phyloP scores from a whole-genome alignment of 2,329 filamentous ascomycete species.

The Monosporascus sp. region DNA sequence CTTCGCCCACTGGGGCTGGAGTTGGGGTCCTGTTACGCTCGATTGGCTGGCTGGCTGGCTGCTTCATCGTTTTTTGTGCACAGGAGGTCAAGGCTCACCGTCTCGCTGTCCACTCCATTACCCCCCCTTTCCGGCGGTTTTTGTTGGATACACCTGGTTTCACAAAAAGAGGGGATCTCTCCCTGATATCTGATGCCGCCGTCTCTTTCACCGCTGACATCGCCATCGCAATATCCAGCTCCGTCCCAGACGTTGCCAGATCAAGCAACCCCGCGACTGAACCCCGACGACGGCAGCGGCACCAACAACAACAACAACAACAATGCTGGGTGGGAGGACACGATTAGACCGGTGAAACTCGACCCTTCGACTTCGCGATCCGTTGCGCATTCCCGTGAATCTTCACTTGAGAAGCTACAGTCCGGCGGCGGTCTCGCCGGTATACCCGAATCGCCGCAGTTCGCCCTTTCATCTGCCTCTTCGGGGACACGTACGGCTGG shows the following conservation, averaged over 20 bases:
- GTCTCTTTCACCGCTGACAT: conserved; percentile 19
- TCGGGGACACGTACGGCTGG: conserved; percentile 36
- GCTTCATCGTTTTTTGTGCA: conserved; percentile 6
- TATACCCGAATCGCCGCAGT: conserved; percentile 27
- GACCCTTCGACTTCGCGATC: conserved; percentile 36
- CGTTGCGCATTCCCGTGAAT: conserved; percentile 51
- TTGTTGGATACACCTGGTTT: conserved; percentile 19
- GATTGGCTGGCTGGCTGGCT: not conserved
- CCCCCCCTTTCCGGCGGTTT: conserved; percentile 13
- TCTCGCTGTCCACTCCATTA: conserved; percentile 9
- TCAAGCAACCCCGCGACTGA: conserved; percentile 44
- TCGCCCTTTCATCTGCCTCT: conserved; percentile 25
- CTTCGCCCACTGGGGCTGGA: not conserved
- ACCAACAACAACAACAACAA: not conserved
- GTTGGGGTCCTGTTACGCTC: not conserved
- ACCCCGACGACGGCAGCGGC: conserved; percentile 25
- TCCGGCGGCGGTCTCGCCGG: conserved; percentile 26
- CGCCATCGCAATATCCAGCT: conserved; percentile 35
- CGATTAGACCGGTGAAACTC: conserved; percentile 42
- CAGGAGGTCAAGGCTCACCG: conserved; percentile 11
- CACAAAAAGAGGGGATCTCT: conserved; percentile 24
- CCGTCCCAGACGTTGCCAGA: conserved; percentile 57
- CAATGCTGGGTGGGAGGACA: conserved; percentile 48
- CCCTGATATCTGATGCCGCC: conserved; percentile 12
- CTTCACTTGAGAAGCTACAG: conserved; percentile 51